Base-by-base conservation (phyloP, 148 eudicot genomes). In the Vaccinium myrtillus region DNA sequence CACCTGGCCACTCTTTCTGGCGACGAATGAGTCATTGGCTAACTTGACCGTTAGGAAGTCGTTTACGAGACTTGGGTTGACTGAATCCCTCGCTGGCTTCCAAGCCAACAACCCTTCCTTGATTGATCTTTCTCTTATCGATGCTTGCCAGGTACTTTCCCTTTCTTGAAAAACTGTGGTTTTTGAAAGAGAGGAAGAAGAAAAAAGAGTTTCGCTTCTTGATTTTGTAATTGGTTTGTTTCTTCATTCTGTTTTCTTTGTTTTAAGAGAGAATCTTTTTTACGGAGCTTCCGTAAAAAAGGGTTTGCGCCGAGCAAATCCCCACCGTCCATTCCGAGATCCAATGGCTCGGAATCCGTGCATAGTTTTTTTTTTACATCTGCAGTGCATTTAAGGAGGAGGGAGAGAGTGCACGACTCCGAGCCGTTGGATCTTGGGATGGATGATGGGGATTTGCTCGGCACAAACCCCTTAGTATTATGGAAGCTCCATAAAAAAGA, bases 1-100 rank as follows among this genome's bases (percentile, higher is more conserved):
- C 6, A 95, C 99, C 49, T 97, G 97, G 97, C 96, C 99, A 21
- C 89, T 95, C 32, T 89, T 82, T 67, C 83, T 95, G 87, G 93
- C 85, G 21, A 94, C 98, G 9, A 90, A 97, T 86, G 89, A 88
- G 0, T 46, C 91, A 0, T 85, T 95, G 79, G 95, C 90, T 27
- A 82, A 88, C 8, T 75, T 88, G 12, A 94, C 87, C 23, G 98
- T 97, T 9, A 87, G 90, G 49, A 85, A 93, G 59, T 92, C 98
- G 16, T 92, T 97, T 82, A 36, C 30, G 58, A 87, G 82, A 56
- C 88, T 87, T 69, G 94, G 95, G 10, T 63, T 94, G n/a, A 2
- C 27, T 39, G 91, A 88, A 23, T 75, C 93, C 23, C 80, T 95
- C 49, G 74, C 89, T 70, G 96, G 94, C 7, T 80, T 95, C 16